Evolutionary conservation across 2,329 filamentous ascomycete genomes (phyloP), one percentile per base, ranked within the genome.

Genomic region (Claviceps sp.): DNA sequence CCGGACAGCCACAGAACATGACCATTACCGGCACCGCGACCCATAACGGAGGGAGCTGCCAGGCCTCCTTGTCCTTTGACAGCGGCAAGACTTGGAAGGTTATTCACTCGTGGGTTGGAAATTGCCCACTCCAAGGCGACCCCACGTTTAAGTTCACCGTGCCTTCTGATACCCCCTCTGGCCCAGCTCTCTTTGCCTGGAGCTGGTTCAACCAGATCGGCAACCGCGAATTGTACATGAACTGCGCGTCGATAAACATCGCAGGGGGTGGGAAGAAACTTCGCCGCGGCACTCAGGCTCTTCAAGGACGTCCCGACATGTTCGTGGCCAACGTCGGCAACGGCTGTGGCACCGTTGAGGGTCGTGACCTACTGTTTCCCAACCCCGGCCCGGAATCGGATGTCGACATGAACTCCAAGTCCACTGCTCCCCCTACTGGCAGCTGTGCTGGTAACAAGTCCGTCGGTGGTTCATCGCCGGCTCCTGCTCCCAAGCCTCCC

Each of bases 141-240:
- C 42, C 48, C 6, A 58, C 62, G 7, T 66, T 67, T 41, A 66
- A 64, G 6, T 84, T 84, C 59, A 74, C 69, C 1, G 66, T 84
- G 6, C 81, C 81, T 0, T 61, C 58, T 1, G 72, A 75, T 52
- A 74, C 74, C 0, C 74, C 76, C 0, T n/a, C 57, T 0, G 70
- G 78, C 13, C 55, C 58, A 54, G 78, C 75, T 5, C 61, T 84
- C 1, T 68, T 85, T 14, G 75, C 75, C 1, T 85, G 82, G 82
- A 77, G 75, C 3, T 80, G 76, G 77, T 80, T 81, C 64, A 82
- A 82, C 64, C 72, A 74, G 54, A 58, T 79, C 22, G 81, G 81
- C 0, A 83, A 82, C 59, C 71, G 81, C 18, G 81, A 85, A 61
- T 82, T 84, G 74, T 86, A 85, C 68, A 83, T 83, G 78, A 82